phyloP scores from a whole-genome alignment of 768 basidiomycete species.

The Tulasnella sp. region DNA sequence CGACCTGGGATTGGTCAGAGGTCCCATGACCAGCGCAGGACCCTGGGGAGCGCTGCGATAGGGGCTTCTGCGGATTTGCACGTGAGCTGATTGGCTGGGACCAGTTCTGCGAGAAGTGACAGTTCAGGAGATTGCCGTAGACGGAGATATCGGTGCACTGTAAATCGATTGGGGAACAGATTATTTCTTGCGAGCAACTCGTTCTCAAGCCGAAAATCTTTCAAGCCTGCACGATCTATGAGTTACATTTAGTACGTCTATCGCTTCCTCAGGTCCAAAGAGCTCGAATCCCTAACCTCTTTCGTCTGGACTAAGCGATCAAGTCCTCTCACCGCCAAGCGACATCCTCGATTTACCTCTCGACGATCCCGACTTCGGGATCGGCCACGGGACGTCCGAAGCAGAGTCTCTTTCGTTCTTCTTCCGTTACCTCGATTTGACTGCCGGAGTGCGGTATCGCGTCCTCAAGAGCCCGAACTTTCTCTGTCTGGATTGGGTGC shows the following conservation, averaged over 20 bases:
- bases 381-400: not conserved
- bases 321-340: constrained; percentile 2
- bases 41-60: not conserved
- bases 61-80: not conserved
- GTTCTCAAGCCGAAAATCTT: not conserved
- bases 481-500: constrained; percentile 7
- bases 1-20: not conserved
- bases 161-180: not conserved
- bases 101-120: not conserved
- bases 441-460: constrained; percentile 5
- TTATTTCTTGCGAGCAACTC: not conserved
- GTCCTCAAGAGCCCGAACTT: constrained; percentile 3
- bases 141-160: not conserved
- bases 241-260: not conserved
- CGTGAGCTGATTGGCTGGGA: not conserved
- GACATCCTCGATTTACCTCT: not conserved
- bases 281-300: not conserved
- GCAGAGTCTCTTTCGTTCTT: constrained; percentile 8
- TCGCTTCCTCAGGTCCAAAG: not conserved
- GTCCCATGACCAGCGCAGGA: not conserved
- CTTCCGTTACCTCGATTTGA: constrained; percentile 1
- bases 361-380: constrained; percentile 1
- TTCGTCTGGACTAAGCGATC: not conserved
- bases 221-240: not conserved
- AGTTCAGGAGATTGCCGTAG: not conserved